Evolutionary conservation across 768 basidiomycete species (phyloP).

Genomic region (Leccinum uliginosum): DNA sequence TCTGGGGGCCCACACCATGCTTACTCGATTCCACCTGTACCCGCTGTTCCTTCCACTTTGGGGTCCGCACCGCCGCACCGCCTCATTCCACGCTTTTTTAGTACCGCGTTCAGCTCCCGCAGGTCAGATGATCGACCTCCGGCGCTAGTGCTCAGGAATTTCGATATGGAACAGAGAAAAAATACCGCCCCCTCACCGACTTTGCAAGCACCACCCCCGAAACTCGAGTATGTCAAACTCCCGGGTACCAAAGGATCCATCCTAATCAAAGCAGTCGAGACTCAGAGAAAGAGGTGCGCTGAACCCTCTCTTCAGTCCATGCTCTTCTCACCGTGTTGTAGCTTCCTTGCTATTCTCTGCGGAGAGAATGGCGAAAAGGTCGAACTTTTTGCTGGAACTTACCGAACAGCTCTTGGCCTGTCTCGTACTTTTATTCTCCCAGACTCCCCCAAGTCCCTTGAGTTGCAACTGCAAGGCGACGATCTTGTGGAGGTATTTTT

Average conservation of each 20-base stretch:
- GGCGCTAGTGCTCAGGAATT: constrained; percentile 30
- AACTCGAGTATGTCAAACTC: constrained; percentile 88
- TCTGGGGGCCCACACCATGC: constrained; percentile 26
- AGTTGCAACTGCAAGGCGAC: constrained; percentile 86
- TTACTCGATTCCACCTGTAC: constrained; percentile 16
- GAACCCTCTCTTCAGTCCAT: background rate
- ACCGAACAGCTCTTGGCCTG: constrained; percentile 81
- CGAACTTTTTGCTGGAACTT: constrained; percentile 89
- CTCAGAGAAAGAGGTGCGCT: constrained; percentile 75
- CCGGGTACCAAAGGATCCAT: constrained; percentile 86
- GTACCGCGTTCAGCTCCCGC: constrained; percentile 55
- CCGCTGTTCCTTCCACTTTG: constrained; percentile 28
- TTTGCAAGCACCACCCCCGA: constrained; percentile 66
- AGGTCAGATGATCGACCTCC: constrained; percentile 54
- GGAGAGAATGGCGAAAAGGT: constrained; percentile 92
- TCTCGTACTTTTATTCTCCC: constrained; percentile 93
- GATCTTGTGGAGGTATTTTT: constrained; percentile 90
- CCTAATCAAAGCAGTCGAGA: constrained; percentile 84
- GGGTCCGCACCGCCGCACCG: constrained; percentile 45
- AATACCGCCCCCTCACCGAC: constrained; percentile 31
- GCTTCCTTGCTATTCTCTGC: constrained; percentile 89
- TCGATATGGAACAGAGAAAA: constrained; percentile 39
- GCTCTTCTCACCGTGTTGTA: constrained; percentile 25
- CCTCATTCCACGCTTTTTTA: constrained; percentile 68
- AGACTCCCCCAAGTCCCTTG: constrained; percentile 83